phyloP scores from a whole-genome alignment of 129 eudicot genomes.

The Flaveria robusta region DNA sequence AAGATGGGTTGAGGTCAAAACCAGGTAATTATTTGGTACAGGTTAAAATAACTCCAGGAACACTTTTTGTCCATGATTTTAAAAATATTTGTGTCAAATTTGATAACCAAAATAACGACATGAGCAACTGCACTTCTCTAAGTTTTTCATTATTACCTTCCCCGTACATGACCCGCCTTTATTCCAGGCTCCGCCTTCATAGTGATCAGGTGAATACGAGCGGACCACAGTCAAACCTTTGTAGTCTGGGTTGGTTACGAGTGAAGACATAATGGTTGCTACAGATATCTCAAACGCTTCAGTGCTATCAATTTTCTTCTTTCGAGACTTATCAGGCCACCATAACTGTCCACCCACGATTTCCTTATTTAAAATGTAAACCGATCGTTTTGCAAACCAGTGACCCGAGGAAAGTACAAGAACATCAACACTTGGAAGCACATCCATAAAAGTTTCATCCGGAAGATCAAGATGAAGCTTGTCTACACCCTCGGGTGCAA shows the following conservation, averaged over 20 bases:
- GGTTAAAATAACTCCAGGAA: not conserved
- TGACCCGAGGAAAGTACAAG: conserved; percentile 85
- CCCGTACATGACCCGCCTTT: conserved; percentile 96
- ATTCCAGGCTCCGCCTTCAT: conserved; percentile 95
- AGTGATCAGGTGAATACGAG: conserved; percentile 87
- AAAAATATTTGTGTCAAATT: too few species aligned
- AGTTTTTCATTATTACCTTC: conserved; percentile 35
- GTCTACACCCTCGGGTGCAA: conserved; percentile 61
- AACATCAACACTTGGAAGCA: conserved; percentile 52
- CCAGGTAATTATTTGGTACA: not conserved
- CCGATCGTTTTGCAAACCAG: conserved; percentile 84
- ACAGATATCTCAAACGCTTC: conserved; percentile 74
- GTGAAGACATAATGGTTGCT: conserved; percentile 62
- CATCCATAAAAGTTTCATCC: conserved; percentile 60
- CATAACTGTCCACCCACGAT: conserved; percentile 88
- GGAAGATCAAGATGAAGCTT: conserved; percentile 87
- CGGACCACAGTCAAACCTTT: conserved; percentile 72
- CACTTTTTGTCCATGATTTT: not conserved
- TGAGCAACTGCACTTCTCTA: not conserved
- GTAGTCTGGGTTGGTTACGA: conserved; percentile 64
- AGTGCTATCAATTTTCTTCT: conserved; percentile 52
- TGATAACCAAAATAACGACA: not conserved
- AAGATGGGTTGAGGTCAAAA: not conserved
- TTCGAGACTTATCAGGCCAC: conserved; percentile 62
- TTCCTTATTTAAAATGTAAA: conserved; percentile 70